phyloP scores from a whole-genome alignment of 73 alveolate genomes.

The Paramecium sexaurelia region DNA sequence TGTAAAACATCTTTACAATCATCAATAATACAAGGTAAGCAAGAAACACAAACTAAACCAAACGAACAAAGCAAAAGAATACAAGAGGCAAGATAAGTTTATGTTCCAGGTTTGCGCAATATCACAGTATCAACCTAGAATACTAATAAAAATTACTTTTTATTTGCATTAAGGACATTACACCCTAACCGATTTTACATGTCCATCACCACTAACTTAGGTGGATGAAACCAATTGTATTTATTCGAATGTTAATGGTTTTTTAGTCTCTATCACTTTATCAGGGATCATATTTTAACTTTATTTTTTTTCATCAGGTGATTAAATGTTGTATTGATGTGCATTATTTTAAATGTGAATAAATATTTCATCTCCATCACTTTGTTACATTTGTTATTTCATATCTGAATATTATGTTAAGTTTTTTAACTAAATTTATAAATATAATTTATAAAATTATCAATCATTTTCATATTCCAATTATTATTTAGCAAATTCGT shows the following conservation, averaged over 20 bases:
- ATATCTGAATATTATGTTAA: not conserved
- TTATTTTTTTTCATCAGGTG: not conserved
- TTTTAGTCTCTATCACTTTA: not conserved
- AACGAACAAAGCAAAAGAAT: slow-evolving; percentile 40
- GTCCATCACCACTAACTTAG: slow-evolving; percentile 10
- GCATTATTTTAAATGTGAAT: not conserved
- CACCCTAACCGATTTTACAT: slow-evolving; percentile 4
- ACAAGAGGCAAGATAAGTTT: slow-evolving; percentile 41
- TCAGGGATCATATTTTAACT: not conserved
- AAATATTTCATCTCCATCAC: slow-evolving; percentile 39
- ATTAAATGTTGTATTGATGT: not conserved
- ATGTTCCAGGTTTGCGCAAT: not conserved
- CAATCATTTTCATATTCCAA: not conserved
- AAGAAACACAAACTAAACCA: slow-evolving; percentile 45
- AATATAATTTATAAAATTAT: not conserved
- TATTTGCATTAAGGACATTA: slow-evolving; percentile 16
- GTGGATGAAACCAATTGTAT: slow-evolving; percentile 19
- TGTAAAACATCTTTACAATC: slow-evolving; percentile 47
- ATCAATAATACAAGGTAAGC: slow-evolving; percentile 46
- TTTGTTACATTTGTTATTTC: not conserved
- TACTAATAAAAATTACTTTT: not conserved
- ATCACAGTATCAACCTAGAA: slow-evolving; percentile 28
- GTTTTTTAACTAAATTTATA: not conserved
- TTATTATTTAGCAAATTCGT: not conserved
- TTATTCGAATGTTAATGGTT: not conserved